Base-by-base conservation (phyloP, 169 alveolate species). In the Plasmodium gaboni region DNA sequence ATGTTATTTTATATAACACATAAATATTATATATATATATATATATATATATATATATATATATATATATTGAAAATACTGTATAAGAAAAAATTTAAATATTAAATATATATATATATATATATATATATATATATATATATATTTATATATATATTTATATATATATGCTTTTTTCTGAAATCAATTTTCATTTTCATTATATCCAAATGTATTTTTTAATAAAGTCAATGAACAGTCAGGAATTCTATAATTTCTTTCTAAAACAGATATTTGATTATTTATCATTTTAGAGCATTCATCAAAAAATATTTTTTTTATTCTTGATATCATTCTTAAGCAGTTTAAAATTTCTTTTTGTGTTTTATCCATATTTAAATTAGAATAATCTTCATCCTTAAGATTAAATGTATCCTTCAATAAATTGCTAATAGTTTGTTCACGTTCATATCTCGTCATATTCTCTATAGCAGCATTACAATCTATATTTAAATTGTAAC, bases 261-360 rank as follows among this genome's bases (percentile, higher is more conserved):
- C 91, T 59, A 83, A 51, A 26, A 32, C 53, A 68, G 17, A 83
- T 53, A 83, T 83, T 42, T 83, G 91, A 50, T 83, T 55, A 48
- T 83, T 83, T 28, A 83, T 83, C 91, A 83, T 83, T 83, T 83
- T 68, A 8, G 91, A 55, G 61, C 91, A 83, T 46, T 83, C 91
- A 61, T 83, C 86, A 42, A 83, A 83, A 83, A 83, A 67, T 69
- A 59, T 53, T 70, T 83, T 68, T 61, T 83, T 83, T 26, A 83
- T 83, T 48, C 70, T 71, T 22, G 91, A 83, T 26, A 83, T 68
- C 86, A 83, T 83, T 55, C 73, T 69, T 32, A 83, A 61, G 63
- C 91, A 83, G 28, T 63, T 53, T 69, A 83, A 57, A 55, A 83
- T 83, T 69, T 83, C 91, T 51, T 83, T 68, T 32, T 67, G 85